Evolutionary conservation across 2,329 filamentous ascomycete species (phyloP), one percentile per base, ranked within the genome.

Genomic region (Zasmidium angulare): DNA sequence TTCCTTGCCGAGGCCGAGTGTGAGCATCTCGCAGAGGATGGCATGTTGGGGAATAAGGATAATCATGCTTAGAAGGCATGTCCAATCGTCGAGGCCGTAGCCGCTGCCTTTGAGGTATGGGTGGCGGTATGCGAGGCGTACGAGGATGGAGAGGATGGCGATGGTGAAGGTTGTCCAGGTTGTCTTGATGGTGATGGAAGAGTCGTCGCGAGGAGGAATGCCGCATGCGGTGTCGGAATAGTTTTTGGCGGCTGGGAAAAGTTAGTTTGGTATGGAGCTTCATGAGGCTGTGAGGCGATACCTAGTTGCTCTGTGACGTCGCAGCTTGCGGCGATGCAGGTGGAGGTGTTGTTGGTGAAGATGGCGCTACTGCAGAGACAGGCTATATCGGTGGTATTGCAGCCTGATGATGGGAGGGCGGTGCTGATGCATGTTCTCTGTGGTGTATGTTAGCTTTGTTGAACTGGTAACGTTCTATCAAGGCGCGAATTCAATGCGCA

Each of bases 91-190:
- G 19, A 23, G 21, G 19, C 59, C 54, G 22, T 57, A 66, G 22
- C 62, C 62, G 26, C 43, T 64, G 6, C 63, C 63, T 1, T 55
- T 55, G 14, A 66, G 26, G 9, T 53, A 20, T 23, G 50, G 53
- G 50, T 61, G 50, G 23, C 63, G 63, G 2, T 60, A 64, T 6
- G 63, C 19, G 14, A 57, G 48, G 43, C 63, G 52, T 19, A 50
- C 53, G 29, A 63, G 2, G 3, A 62, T 50, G 3, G 50, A 50
- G 40, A 61, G 53, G 6, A 56, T 53, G 1, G 63, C 63, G 17
- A 63, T 43, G 19, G 29, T 43, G 48, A 64, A 66, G 53, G 63
- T 58, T n/a, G 56, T 31, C 63, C 63, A 64, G 23, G 49, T 52
- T 2, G 61, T 21, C 1, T 24, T 21, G n/a, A 36, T 43, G 3